Percentiles rank a stretch among this genome's conserved stretches.
Evolutionary conservation across 805 yeast genomes (phyloP).

Genomic region (Ascoidea asiatica): DNA sequence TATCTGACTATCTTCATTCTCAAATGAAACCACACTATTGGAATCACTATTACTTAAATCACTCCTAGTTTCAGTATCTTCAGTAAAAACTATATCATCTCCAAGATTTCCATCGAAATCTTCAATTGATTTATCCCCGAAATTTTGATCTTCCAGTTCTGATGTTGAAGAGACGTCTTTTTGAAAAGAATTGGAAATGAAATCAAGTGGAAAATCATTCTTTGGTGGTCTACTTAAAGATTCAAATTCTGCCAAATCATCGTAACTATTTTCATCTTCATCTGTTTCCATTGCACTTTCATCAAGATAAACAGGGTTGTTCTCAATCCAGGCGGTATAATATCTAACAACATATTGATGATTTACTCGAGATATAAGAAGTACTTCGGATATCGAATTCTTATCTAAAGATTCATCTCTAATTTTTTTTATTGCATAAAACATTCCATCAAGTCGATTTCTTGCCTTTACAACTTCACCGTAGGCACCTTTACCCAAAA

Average conservation of each 20-base stretch:
- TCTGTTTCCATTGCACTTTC: slow-evolving; percentile 12
- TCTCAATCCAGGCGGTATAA: slow-evolving; percentile 96
- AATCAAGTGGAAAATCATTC: slow-evolving; percentile 31
- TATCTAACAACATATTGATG: slow-evolving; percentile 95
- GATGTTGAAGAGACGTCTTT: slow-evolving; percentile 34
- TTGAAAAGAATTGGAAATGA: slow-evolving; percentile 48
- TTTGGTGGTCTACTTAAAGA: not conserved
- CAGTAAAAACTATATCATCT: slow-evolving; percentile 9
- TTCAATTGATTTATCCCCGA: slow-evolving; percentile 12
- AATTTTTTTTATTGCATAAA: slow-evolving; percentile 88
- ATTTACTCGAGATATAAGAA: slow-evolving; percentile 79
- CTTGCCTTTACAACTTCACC: slow-evolving; percentile 98
- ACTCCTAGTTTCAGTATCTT: slow-evolving; percentile 7
- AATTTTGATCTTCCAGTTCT: slow-evolving; percentile 11
- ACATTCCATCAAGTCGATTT: slow-evolving; percentile 84
- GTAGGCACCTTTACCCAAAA: slow-evolving; percentile 87
- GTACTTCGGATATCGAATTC: slow-evolving; percentile 77
- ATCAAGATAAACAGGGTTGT: slow-evolving; percentile 24
- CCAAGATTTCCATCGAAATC: slow-evolving; percentile 18
- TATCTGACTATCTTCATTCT: not conserved
- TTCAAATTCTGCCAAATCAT: not conserved
- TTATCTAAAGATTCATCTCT: slow-evolving; percentile 73
- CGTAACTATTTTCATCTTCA: not conserved
- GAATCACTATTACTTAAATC: slow-evolving; percentile 4
- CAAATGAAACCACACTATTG: not conserved